These are phyloP conservation scores for Tetradesmus lagerheimii DNA, from an alignment of 139 green algal genomes.

Conservation along the genomic window DNA sequence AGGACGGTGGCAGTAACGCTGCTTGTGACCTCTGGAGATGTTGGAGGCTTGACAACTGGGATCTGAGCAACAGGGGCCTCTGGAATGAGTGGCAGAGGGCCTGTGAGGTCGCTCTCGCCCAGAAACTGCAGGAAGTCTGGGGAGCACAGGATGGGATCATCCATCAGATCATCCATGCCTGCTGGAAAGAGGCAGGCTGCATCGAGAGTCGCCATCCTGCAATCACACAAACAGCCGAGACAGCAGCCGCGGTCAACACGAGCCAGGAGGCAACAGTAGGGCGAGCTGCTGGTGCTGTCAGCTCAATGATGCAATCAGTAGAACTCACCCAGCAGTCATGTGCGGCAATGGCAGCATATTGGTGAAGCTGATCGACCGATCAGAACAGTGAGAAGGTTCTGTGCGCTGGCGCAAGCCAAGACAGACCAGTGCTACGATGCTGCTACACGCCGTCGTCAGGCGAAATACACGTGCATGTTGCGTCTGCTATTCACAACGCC, in stretches of 20 bases:
- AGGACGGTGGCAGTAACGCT: not conserved
- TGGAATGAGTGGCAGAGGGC: not conserved
- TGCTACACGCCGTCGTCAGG: not conserved
- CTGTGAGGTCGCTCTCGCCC: slow-evolving; percentile 1
- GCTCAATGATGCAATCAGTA: too few species aligned
- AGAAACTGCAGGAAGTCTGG: slow-evolving; percentile 27
- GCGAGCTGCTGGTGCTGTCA: too few species aligned
- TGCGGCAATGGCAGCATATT: too few species aligned
- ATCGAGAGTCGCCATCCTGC: not conserved
- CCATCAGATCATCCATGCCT: not conserved
- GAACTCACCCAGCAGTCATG: too few species aligned
- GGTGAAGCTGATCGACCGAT: not conserved
- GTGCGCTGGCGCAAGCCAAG: not conserved
- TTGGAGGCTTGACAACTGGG: not conserved
- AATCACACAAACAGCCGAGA: not conserved
- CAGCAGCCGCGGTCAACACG: not conserved
- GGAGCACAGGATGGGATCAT: not conserved
- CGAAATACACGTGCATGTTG: not conserved
- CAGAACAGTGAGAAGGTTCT: not conserved
- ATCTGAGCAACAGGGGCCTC: not conserved
- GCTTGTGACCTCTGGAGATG: not conserved
- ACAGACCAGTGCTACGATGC: not conserved
- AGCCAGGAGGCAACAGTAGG: too few species aligned
- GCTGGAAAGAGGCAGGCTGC: not conserved
- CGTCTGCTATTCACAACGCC: not conserved